Conservation (phyloP, 179 eudicot species). For the Silene noctiflora region DNA sequence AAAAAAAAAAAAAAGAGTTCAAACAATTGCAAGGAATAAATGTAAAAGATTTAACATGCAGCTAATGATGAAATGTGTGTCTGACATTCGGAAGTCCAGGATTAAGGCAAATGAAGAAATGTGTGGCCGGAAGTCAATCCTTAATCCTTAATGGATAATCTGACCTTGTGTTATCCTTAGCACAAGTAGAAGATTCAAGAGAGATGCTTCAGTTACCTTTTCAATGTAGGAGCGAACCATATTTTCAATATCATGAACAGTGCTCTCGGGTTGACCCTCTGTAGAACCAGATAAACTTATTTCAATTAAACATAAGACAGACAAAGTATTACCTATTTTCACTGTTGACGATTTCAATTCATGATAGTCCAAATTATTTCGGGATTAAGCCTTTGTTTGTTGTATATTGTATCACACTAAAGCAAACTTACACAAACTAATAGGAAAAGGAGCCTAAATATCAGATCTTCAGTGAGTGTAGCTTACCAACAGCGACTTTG, state of each 20-base stretch:
- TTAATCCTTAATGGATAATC: too few species aligned
- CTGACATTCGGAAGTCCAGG: too few species aligned
- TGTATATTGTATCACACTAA: neutral
- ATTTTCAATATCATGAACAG: slow-evolving; percentile 80
- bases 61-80: too few species aligned
- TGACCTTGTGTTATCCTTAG: neutral
- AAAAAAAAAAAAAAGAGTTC: too few species aligned
- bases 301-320: neutral
- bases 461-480: slow-evolving; percentile 1
- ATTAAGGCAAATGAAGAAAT: too few species aligned
- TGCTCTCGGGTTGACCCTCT: slow-evolving; percentile 88
- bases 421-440: neutral
- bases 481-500: slow-evolving; percentile 94
- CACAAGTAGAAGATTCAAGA: neutral
- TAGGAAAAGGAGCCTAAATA: neutral
- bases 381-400: too few species aligned
- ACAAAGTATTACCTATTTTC: too few species aligned
- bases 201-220: slow-evolving; percentile 47
- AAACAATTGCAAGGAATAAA: too few species aligned
- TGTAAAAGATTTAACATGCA: too few species aligned
- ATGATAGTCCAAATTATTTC: too few species aligned
- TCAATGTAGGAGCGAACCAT: slow-evolving; percentile 93
- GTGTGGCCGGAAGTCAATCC: too few species aligned
- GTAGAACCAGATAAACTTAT: slow-evolving; percentile 19
- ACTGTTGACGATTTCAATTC: too few species aligned